Evolutionary conservation across 78 protist genomes (phyloP).

Genomic region (Polysphondylium violaceum): DNA sequence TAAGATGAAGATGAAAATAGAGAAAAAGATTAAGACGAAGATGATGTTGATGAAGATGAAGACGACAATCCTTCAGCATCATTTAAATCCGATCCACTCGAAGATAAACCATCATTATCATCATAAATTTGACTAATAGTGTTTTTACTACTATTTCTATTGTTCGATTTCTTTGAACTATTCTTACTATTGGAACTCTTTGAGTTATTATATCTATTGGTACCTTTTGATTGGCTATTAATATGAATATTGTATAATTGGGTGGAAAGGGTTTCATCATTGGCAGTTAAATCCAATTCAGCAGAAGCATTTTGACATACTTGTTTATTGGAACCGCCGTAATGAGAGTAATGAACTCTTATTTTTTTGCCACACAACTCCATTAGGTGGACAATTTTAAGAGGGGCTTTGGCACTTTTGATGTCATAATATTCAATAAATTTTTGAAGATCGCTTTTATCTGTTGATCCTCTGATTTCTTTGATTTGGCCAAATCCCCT

Average conservation of each 20-base stretch:
- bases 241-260: background rate
- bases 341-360: constrained; percentile 61
- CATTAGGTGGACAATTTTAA: constrained; percentile 1
- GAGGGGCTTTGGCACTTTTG: constrained; percentile 81
- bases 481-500: constrained; percentile 82
- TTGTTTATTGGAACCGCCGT: constrained; percentile 71
- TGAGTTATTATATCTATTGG: background rate
- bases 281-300: too few relatives aligned
- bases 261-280: background rate
- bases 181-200: background rate
- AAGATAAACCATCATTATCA: background rate
- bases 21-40: too few relatives aligned
- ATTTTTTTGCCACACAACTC: constrained; percentile 67
- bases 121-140: too few relatives aligned
- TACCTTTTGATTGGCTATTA: background rate
- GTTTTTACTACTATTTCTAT: background rate
- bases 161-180: background rate
- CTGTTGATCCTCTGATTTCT: constrained; percentile 91
- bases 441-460: constrained; percentile 88
- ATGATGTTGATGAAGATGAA: background rate
- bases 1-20: too few relatives aligned
- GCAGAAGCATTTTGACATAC: background rate
- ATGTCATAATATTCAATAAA: constrained; percentile 90
- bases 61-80: background rate
- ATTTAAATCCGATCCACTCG: background rate